Percentiles rank a stretch among this genome's conserved stretches.
Evolutionary conservation across 306 rosid genomes (phyloP).

Genomic region (Trifolium subterraneum): DNA sequence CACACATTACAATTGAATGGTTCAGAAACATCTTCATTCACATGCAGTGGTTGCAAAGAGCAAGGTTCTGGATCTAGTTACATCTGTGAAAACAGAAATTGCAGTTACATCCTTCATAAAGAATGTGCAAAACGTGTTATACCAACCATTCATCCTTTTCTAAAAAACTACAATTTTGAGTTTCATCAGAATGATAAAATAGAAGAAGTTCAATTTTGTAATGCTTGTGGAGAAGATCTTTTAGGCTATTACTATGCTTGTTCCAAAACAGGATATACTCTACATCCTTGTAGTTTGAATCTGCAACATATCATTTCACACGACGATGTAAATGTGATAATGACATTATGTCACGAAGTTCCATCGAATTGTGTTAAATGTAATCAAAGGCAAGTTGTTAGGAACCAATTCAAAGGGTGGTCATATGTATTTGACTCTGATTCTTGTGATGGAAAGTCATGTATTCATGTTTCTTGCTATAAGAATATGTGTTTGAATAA

Average conservation of each 20-base stretch:
- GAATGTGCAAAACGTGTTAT: conserved; percentile 37
- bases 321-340: background rate
- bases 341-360: conserved; percentile 32
- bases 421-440: conserved; percentile 33
- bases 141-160: conserved; percentile 35
- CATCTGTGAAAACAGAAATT: no score
- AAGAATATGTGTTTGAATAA: conserved; percentile 40
- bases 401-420: conserved; percentile 43
- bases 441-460: background rate
- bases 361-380: conserved; percentile 42
- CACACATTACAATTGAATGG: no score
- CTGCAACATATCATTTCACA: conserved; percentile 31
- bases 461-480: conserved; percentile 51
- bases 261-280: conserved; percentile 1
- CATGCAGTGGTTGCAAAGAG: no score
- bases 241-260: no score
- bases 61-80: no score
- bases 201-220: background rate
- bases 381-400: conserved; percentile 32
- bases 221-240: no score
- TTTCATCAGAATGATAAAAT: conserved; percentile 10
- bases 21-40: no score
- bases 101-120: conserved; percentile 32
- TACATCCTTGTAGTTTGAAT: conserved; percentile 55
- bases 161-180: background rate